These are phyloP conservation scores for Coffea eugenioides DNA, from an alignment of 257 asterid genomes.

Conservation along the genomic window DNA sequence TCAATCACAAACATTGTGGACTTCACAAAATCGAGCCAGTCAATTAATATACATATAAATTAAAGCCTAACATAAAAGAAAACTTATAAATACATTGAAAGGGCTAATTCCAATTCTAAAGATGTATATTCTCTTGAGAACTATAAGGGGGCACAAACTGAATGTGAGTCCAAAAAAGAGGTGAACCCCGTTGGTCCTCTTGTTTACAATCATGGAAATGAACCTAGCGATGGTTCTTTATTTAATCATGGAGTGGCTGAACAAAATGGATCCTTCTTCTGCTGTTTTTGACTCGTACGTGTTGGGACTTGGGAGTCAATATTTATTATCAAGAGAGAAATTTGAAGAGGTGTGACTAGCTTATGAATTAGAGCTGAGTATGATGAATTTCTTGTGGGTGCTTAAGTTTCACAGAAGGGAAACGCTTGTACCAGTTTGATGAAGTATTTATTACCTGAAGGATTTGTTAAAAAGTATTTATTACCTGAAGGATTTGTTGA, in stretches of 20 bases:
- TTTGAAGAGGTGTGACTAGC: not conserved
- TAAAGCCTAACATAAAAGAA: no score
- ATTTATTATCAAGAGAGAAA: constrained; percentile 15
- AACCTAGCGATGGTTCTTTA: not conserved
- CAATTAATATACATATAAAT: no score
- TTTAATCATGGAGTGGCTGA: constrained; percentile 5
- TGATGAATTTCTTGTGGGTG: constrained; percentile 16
- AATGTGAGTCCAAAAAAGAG: not conserved
- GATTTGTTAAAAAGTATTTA: constrained; percentile 9
- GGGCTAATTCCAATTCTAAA: no score
- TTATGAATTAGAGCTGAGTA: not conserved
- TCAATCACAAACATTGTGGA: no score
- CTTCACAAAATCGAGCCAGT: no score
- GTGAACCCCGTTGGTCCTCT: not conserved
- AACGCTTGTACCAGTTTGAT: not conserved
- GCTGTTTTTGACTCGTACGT: constrained; percentile 15
- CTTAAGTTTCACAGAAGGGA: not conserved
- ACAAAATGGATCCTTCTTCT: constrained; percentile 8
- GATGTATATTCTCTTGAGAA: no score
- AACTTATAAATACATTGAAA: no score
- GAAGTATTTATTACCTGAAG: constrained; percentile 10
- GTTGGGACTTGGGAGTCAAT: constrained; percentile 9
- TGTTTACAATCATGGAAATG: not conserved
- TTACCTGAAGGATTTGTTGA: constrained; percentile 10
- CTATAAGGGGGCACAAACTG: no score